phyloP scores from a whole-genome alignment of 106 monocot species.

The Acanthochlamys bracteata region DNA sequence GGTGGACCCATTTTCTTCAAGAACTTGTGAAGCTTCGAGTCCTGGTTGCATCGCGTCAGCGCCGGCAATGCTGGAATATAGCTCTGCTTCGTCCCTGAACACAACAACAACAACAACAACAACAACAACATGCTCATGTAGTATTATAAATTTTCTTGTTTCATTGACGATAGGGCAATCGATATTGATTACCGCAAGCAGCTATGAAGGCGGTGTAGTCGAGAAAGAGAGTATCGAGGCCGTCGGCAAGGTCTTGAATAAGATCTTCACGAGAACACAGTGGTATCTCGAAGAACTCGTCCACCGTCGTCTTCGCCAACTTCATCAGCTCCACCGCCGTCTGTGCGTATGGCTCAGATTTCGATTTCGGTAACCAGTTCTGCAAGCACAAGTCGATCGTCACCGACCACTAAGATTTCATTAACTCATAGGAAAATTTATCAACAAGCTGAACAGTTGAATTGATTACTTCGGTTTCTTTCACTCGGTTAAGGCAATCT shows the following conservation, averaged over 20 bases:
- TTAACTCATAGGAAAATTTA: too few relatives aligned
- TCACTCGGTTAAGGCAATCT: slow-evolving; percentile 57
- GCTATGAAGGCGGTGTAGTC: slow-evolving; percentile 73
- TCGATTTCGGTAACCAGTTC: slow-evolving; percentile 76
- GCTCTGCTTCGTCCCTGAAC: slow-evolving; percentile 66
- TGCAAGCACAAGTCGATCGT: too few relatives aligned
- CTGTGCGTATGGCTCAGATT: slow-evolving; percentile 57
- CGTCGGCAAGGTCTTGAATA: slow-evolving; percentile 54
- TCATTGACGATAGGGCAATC: too few relatives aligned
- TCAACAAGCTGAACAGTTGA: too few relatives aligned
- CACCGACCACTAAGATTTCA: too few relatives aligned
- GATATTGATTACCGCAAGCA: slow-evolving; percentile 78
- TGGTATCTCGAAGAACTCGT: slow-evolving; percentile 82
- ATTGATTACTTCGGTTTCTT: slow-evolving; percentile 84
- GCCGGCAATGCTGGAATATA: slow-evolving; percentile 67
- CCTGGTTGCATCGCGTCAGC: slow-evolving; percentile 88
- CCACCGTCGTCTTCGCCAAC: slow-evolving; percentile 60
- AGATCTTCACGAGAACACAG: slow-evolving; percentile 47
- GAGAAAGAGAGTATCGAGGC: slow-evolving; percentile 55
- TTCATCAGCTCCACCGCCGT: slow-evolving; percentile 73
- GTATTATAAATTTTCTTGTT: too few relatives aligned
- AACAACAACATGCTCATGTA: too few relatives aligned
- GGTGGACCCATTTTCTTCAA: slow-evolving; percentile 68
- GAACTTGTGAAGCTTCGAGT: slow-evolving; percentile 53
- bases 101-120: too few relatives aligned